phyloP scores from a whole-genome alignment of 352 stramenopile genomes.

The Lagenidium giganteum region DNA sequence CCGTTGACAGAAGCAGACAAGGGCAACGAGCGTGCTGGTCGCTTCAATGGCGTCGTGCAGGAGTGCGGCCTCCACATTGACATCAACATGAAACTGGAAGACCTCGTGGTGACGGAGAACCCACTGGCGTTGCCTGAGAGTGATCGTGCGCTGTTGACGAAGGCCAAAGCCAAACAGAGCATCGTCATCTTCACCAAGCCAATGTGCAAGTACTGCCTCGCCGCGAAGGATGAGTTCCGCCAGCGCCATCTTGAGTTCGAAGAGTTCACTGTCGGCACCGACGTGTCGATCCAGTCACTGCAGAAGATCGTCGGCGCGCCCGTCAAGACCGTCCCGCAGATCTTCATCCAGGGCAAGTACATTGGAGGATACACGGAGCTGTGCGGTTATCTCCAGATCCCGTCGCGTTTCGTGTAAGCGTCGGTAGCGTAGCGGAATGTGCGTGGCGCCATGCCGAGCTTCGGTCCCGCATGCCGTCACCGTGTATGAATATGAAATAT shows the following conservation, averaged over 20 bases:
- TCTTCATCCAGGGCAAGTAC: conserved; percentile 62
- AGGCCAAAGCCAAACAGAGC: conserved; percentile 24
- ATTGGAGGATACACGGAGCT: conserved; percentile 67
- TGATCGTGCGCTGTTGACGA: conserved; percentile 27
- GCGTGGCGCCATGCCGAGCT: no score
- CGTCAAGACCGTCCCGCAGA: conserved; percentile 64
- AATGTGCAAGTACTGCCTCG: conserved; percentile 59
- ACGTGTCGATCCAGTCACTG: conserved; percentile 40
- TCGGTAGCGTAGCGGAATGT: no score
- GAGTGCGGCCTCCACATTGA: conserved; percentile 77
- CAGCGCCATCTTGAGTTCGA: conserved; percentile 39
- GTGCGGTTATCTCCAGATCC: conserved; percentile 33
- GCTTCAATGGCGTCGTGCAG: conserved; percentile 66
- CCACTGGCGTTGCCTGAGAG: conserved; percentile 26
- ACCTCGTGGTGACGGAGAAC: conserved; percentile 27
- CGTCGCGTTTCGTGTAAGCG: conserved; percentile 35
- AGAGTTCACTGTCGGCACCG: conserved; percentile 37
- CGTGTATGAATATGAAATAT: no score
- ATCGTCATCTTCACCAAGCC: conserved; percentile 61
- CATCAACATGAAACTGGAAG: conserved; percentile 45
- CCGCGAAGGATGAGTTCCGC: conserved; percentile 41
- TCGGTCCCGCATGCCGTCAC: no score
- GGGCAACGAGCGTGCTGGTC: conserved; percentile 53
- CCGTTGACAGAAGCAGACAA: conserved; percentile 46
- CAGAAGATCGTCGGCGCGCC: conserved; percentile 39